phyloP scores from a whole-genome alignment of 1,284 basidiomycete species.

The Apiotrichum brassicae region DNA sequence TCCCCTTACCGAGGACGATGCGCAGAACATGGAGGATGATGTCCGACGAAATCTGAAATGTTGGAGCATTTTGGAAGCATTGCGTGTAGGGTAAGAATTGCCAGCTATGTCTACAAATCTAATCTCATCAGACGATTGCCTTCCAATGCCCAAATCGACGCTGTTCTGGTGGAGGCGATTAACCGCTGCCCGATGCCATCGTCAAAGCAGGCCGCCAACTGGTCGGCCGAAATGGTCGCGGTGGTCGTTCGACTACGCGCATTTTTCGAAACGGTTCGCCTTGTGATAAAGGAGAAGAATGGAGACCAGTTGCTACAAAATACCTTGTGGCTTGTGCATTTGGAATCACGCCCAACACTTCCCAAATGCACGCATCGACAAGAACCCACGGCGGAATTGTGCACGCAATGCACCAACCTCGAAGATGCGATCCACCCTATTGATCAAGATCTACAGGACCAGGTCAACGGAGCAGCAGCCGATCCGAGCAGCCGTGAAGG shows the following conservation, averaged over 20 bases:
- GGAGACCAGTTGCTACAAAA: constrained; percentile 15
- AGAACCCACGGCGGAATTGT: background rate
- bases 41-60: constrained; percentile 1
- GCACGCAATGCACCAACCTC: background rate
- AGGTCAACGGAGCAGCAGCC: background rate
- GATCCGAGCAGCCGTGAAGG: background rate
- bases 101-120: background rate
- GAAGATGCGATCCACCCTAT: background rate
- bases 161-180: background rate
- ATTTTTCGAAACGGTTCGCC: constrained; percentile 1
- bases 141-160: background rate
- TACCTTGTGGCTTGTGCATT: constrained; percentile 3
- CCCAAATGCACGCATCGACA: background rate
- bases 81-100: background rate
- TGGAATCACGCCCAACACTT: background rate
- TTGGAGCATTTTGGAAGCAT: background rate
- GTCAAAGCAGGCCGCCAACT: background rate
- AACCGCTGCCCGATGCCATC: background rate
- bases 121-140: background rate
- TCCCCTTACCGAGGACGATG: background rate
- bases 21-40: background rate
- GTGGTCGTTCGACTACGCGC: background rate
- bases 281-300: constrained; percentile 10
- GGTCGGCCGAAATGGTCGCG: background rate
- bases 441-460: background rate